Conservation (phyloP, 2,329 filamentous ascomycete genomes). For the Aurifilum marmelostoma region DNA sequence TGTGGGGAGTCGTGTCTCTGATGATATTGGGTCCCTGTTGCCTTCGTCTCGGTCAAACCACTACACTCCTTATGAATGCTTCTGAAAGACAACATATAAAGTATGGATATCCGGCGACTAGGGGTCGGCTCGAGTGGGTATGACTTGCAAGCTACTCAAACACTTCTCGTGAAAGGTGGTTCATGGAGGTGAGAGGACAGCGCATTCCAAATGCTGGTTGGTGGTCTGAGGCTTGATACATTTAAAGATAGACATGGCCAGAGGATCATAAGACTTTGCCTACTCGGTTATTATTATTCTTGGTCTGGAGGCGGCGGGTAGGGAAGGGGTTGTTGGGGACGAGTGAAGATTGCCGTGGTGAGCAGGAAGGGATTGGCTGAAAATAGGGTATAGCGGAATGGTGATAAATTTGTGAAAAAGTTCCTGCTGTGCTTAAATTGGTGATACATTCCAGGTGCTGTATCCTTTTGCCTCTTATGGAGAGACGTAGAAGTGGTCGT, state of each 20-base stretch:
- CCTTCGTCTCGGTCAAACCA: neutral
- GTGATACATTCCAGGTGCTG: neutral
- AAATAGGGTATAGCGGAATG: neutral
- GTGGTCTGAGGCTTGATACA: neutral
- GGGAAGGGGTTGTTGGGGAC: neutral
- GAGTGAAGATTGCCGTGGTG: neutral
- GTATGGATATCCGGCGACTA: neutral
- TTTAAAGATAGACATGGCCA: conserved; percentile 26
- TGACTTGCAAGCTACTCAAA: neutral
- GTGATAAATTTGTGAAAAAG: neutral
- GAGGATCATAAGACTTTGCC: conserved; percentile 11
- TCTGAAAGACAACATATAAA: neutral
- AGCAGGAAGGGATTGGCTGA: neutral
- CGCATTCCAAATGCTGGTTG: neutral
- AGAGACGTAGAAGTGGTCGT: neutral
- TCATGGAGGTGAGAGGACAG: neutral
- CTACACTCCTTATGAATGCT: conserved; percentile 14
- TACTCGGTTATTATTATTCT: neutral
- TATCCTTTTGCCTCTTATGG: neutral
- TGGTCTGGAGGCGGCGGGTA: no score
- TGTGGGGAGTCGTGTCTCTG: conserved; percentile 1
- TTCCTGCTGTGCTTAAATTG: neutral
- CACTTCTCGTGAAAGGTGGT: neutral
- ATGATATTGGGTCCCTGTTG: conserved; percentile 10
- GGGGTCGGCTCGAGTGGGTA: neutral